These are phyloP conservation scores for Fusarium brachygibbosum DNA, from an alignment of 2,329 filamentous ascomycete species.

Conservation along the genomic window DNA sequence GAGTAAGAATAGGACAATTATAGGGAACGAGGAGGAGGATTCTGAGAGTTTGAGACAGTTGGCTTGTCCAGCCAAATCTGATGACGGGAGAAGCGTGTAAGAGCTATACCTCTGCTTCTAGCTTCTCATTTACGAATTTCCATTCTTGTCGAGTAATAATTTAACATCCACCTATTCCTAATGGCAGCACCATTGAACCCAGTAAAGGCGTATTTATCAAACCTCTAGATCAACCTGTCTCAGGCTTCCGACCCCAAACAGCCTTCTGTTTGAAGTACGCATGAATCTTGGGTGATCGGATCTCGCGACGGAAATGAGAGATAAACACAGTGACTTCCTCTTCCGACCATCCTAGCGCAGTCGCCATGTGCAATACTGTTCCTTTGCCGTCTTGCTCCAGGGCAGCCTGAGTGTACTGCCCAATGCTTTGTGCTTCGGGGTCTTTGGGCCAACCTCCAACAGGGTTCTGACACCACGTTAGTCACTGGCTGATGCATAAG, in stretches of 20 bases:
- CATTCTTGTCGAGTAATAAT: background rate
- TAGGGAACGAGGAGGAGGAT: background rate
- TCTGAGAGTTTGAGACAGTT: background rate
- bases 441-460: slow-evolving; percentile 17
- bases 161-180: fast-evolving
- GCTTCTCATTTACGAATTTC: background rate
- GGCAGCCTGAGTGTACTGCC: slow-evolving; percentile 1
- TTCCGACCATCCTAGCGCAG: background rate
- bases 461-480: background rate
- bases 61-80: background rate
- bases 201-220: too few species aligned
- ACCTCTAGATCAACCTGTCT: background rate
- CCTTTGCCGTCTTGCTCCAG: slow-evolving; percentile 4
- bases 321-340: slow-evolving; percentile 1
- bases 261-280: slow-evolving; percentile 14
- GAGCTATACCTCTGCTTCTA: background rate
- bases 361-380: slow-evolving; percentile 6
- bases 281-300: slow-evolving; percentile 14
- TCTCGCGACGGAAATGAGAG: slow-evolving; percentile 1
- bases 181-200: too few species aligned
- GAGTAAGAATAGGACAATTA: background rate
- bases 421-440: background rate
- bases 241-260: slow-evolving; percentile 13
- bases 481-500: too few species aligned
- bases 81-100: slow-evolving; percentile 5